Conservation (phyloP, 139 green algal genomes). For the Monoraphidium neglectum region DNA sequence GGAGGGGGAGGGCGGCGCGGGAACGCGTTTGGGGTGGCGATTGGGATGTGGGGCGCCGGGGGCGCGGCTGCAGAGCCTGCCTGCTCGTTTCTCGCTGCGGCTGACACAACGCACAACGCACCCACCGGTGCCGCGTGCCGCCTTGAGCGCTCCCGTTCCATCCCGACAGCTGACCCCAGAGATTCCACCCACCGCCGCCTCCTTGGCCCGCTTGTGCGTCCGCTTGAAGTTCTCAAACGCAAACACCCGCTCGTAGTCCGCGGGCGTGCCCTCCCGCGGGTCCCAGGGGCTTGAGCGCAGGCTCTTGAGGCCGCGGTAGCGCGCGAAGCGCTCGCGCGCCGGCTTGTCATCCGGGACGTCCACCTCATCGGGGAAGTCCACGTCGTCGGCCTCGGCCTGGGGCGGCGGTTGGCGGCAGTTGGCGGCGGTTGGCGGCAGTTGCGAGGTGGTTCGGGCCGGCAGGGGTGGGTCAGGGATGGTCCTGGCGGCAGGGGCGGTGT, state of each 20-base stretch:
- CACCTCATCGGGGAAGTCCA: constrained; percentile 90
- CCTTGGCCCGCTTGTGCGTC: constrained; percentile 53
- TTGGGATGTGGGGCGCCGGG: no score
- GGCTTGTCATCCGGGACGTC: constrained; percentile 75
- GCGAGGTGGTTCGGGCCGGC: no score
- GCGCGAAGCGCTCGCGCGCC: constrained; percentile 65
- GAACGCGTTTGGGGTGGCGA: no score
- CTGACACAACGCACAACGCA: no score
- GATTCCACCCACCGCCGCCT: constrained; percentile 11
- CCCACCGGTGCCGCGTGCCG: no score
- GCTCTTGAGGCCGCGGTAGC: constrained; percentile 87
- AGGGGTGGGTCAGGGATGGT: no score
- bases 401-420: no score
- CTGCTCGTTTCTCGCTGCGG: no score
- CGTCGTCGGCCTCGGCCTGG: constrained; percentile 64
- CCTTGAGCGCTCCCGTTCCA: no score
- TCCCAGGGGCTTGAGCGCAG: constrained; percentile 92
- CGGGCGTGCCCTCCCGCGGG: constrained; percentile 82
- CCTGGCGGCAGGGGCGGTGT: no score
- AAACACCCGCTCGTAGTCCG: constrained; percentile 91
- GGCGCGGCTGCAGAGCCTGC: no score
- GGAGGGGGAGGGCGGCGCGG: background rate
- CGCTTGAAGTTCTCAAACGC: constrained; percentile 92
- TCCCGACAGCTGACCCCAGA: background rate
- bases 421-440: no score